Conservation (phyloP, 257 asterid genomes). For the Nicotiana tomentosiformis region DNA sequence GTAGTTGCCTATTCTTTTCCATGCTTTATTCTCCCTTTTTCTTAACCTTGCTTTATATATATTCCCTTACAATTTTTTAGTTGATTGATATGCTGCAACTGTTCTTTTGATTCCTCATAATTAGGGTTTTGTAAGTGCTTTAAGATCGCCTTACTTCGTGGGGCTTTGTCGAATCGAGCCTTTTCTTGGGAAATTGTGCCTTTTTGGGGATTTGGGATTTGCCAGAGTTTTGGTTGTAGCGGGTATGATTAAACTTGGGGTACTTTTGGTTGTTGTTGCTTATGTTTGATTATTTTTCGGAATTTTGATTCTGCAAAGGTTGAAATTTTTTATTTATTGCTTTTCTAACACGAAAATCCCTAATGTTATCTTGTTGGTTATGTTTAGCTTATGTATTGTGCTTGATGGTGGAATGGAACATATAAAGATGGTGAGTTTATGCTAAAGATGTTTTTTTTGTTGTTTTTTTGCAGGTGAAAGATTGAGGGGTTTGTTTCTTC, state of each 20-base stretch:
- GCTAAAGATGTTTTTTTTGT: neutral
- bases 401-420: neutral
- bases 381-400: neutral
- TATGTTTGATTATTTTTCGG: neutral
- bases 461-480: slow-evolving; percentile 28
- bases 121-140: neutral
- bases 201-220: neutral
- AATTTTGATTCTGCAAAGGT: neutral
- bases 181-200: neutral
- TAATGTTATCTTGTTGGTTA: neutral
- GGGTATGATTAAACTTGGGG: neutral
- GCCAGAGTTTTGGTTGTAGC: neutral
- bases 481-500: slow-evolving; percentile 19
- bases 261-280: neutral
- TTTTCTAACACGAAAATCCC: neutral
- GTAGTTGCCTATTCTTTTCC: neutral
- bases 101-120: neutral
- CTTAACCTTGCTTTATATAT: neutral
- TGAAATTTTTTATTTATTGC: neutral
- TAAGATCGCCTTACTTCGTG: neutral
- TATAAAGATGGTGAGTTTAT: neutral
- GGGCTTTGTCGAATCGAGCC: neutral
- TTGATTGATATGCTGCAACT: neutral
- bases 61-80: neutral
- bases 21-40: neutral